A percentile compares a stretch with the other conserved stretches of the same genome.
Conservation (phyloP, 257 asterid species). For the Solanum piurae region DNA sequence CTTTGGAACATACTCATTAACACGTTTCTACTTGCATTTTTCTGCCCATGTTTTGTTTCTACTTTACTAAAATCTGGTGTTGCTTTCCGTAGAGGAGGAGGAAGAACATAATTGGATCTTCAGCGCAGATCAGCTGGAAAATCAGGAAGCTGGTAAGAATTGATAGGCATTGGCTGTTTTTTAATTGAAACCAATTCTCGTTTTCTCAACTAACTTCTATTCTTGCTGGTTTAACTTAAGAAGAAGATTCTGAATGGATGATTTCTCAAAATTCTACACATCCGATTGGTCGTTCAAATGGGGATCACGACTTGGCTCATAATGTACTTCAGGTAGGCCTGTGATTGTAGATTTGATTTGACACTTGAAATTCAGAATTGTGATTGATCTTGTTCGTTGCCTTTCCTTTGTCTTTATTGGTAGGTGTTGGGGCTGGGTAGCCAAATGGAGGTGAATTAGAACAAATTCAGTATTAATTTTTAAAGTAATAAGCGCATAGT, state of each 20-base stretch:
- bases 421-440: background rate
- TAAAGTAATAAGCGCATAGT: background rate
- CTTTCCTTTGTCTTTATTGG: background rate
- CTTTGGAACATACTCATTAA: background rate
- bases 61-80: background rate
- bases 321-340: slow-evolving; percentile 60
- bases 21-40: background rate
- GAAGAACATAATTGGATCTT: slow-evolving; percentile 73
- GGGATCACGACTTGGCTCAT: slow-evolving; percentile 58
- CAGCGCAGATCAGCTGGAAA: slow-evolving; percentile 68
- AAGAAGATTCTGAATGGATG: slow-evolving; percentile 51
- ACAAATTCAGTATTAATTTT: background rate
- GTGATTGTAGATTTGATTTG: background rate
- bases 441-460: background rate
- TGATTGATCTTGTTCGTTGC: background rate
- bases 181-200: background rate
- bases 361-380: background rate
- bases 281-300: slow-evolving; percentile 68
- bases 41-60: background rate
- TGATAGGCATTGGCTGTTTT: background rate
- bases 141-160: slow-evolving; percentile 32
- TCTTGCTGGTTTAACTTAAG: slow-evolving; percentile 16
- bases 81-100: slow-evolving; percentile 38
- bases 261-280: slow-evolving; percentile 23
- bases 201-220: background rate